Evolutionary conservation across 768 basidiomycete genomes (phyloP).

Genomic region (Pleurotus salmoneostramineus): DNA sequence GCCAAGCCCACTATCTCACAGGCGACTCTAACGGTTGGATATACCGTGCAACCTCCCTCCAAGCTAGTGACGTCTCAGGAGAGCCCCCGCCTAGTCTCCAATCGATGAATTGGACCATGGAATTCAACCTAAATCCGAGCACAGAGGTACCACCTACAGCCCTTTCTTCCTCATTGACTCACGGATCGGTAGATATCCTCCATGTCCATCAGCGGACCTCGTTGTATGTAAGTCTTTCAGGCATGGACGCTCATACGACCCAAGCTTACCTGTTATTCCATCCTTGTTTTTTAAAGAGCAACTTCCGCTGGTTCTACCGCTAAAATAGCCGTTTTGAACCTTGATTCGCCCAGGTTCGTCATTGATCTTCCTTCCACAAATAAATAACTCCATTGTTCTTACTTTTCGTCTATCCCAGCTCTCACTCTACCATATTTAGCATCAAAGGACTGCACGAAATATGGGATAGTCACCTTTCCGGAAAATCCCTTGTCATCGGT

Average conservation of each 20-base stretch:
- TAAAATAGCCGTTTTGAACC: slow-evolving; percentile 45
- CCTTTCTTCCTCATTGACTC: slow-evolving; percentile 1
- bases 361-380: slow-evolving; percentile 9
- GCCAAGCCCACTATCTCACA: slow-evolving; percentile 30
- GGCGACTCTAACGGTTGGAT: slow-evolving; percentile 55
- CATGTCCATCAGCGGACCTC: slow-evolving; percentile 40
- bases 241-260: neutral
- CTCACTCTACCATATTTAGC: slow-evolving; percentile 31
- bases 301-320: slow-evolving; percentile 53
- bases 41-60: slow-evolving; percentile 25
- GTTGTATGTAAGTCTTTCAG: slow-evolving; percentile 40
- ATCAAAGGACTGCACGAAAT: slow-evolving; percentile 47
- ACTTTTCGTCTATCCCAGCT: neutral
- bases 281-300: slow-evolving; percentile 34
- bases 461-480: slow-evolving; percentile 49
- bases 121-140: slow-evolving; percentile 36
- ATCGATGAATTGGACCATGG: slow-evolving; percentile 36
- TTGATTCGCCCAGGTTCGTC: slow-evolving; percentile 34
- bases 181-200: slow-evolving; percentile 40
- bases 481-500: slow-evolving; percentile 52
- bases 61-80: slow-evolving; percentile 9
- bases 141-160: slow-evolving; percentile 25
- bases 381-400: neutral
- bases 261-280: neutral
- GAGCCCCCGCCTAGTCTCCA: slow-evolving; percentile 9